Base-by-base conservation (phyloP, 768 basidiomycete genomes). In the Glaciozyma martinii region DNA sequence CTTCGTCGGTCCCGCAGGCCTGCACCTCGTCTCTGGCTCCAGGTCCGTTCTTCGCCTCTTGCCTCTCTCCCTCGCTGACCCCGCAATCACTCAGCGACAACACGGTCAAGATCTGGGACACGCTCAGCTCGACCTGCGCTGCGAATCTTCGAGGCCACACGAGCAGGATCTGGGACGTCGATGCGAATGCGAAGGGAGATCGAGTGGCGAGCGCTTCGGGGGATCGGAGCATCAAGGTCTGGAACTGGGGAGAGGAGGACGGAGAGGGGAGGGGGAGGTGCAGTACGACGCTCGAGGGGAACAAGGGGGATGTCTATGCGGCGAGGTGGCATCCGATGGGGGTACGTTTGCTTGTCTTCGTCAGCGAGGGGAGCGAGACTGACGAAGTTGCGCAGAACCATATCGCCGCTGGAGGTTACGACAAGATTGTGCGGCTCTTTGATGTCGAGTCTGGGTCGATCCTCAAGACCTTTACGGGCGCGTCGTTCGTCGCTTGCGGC, bases 221-320 rank as follows among this genome's bases (percentile, higher is more conserved):
- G 4, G 75, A 76, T 50, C 73, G 76, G 15, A 71, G 68, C 19
- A 67, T 76, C 44, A 60, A 75, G 47, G 56, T 76, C 6, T 76
- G 76, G 76, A 61, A 66, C 27, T 56, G 60, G 56, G 42, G 27
- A 2, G 56, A 58, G n/a, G 29, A 58, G 42, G 56, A 25, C 53
- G 54, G 7, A 56, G 63, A 23, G 71, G 71, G 7, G 60, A 42
- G 10, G 70, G 66, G 60, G 55, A 32, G 33, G 10, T 30, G 32
- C 15, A 43, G 43, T 8, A 63, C 58, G 13, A 69, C 71, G 8
- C 53, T 76, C 9, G 59, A 60, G 16, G 74, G 70, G 5, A 72
- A 72, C 33, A 72, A 70, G 23, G 76, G 76, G 10, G 76, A 76
- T 63, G 74, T 76, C 10, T 76, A 76, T 59, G 62, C 71, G 32